These are phyloP conservation scores for Cerrena zonata DNA, from an alignment of 1,284 basidiomycete genomes.

Conservation along the genomic window DNA sequence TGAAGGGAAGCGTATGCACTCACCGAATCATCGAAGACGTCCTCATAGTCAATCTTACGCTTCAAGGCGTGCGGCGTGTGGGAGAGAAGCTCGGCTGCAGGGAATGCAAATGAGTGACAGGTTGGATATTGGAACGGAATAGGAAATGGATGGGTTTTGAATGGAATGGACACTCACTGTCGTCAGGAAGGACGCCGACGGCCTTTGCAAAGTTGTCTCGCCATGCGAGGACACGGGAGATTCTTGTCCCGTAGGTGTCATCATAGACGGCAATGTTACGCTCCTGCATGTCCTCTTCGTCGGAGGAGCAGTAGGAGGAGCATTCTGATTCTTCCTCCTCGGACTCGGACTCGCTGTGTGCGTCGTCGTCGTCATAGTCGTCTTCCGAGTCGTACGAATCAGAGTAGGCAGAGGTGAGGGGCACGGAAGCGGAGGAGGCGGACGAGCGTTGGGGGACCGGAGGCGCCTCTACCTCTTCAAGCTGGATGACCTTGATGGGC, in stretches of 20 bases:
- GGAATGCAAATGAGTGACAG: too few relatives aligned
- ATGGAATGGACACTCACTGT: conserved; percentile 16
- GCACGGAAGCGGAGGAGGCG: conserved; percentile 28
- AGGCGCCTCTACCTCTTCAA: conserved; percentile 60
- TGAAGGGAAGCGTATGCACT: conserved; percentile 22
- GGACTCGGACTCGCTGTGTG: conserved; percentile 22
- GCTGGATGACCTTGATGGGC: conserved; percentile 64
- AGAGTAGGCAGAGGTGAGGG: conserved; percentile 33
- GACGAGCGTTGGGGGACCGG: conserved; percentile 40
- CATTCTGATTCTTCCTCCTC: conserved; percentile 37
- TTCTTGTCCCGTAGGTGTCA: conserved; percentile 44
- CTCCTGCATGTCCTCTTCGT: conserved; percentile 26
- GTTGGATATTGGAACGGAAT: too few relatives aligned
- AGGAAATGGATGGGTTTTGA: background rate
- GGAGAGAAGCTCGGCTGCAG: conserved; percentile 3
- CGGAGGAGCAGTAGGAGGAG: conserved; percentile 67
- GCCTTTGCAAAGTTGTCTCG: conserved; percentile 38
- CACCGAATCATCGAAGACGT: conserved; percentile 41
- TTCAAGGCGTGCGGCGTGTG: conserved; percentile 26
- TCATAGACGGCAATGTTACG: conserved; percentile 31
- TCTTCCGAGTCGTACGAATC: conserved; percentile 32
- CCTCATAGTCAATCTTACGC: conserved; percentile 39
- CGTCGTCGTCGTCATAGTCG: too few relatives aligned
- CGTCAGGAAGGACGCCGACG: conserved; percentile 18
- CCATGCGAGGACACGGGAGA: conserved; percentile 61